Percentiles rank a stretch among this genome's conserved stretches.
phyloP scores from a whole-genome alignment of 106 monocot genomes.

The Acanthochlamys bracteata region DNA sequence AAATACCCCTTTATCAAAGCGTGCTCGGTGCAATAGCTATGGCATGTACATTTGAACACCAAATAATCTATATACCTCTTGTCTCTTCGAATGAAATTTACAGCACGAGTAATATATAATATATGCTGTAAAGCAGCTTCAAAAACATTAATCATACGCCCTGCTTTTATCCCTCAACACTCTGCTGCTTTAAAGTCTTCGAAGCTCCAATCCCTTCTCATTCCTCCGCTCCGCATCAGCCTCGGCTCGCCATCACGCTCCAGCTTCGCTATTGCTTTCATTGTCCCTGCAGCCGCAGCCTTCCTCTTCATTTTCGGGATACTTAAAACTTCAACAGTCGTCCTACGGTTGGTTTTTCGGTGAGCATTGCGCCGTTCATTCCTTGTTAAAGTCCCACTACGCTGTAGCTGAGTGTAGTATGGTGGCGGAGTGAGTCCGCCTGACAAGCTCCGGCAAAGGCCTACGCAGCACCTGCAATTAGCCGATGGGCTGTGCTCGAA shows the following conservation, averaged over 20 bases:
- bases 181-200: constrained; percentile 14
- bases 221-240: constrained; percentile 29
- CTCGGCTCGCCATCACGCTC: constrained; percentile 19
- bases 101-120: too few species aligned
- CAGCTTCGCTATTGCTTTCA: too few species aligned
- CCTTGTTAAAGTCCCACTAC: not conserved
- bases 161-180: too few species aligned
- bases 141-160: too few species aligned
- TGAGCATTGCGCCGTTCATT: not conserved
- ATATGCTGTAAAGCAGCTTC: too few species aligned
- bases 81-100: too few species aligned
- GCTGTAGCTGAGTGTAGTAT: not conserved
- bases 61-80: too few species aligned
- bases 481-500: not conserved
- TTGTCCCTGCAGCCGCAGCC: not conserved
- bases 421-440: constrained; percentile 11
- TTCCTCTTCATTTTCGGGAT: not conserved
- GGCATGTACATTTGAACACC: too few species aligned
- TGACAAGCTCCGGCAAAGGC: constrained; percentile 13
- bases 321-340: not conserved
- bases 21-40: too few species aligned
- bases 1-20: too few species aligned
- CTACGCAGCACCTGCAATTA: constrained; percentile 1
- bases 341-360: not conserved
- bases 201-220: constrained; percentile 52